Conservation (phyloP, 2,329 filamentous ascomycete genomes). For the Daldinia sp. region DNA sequence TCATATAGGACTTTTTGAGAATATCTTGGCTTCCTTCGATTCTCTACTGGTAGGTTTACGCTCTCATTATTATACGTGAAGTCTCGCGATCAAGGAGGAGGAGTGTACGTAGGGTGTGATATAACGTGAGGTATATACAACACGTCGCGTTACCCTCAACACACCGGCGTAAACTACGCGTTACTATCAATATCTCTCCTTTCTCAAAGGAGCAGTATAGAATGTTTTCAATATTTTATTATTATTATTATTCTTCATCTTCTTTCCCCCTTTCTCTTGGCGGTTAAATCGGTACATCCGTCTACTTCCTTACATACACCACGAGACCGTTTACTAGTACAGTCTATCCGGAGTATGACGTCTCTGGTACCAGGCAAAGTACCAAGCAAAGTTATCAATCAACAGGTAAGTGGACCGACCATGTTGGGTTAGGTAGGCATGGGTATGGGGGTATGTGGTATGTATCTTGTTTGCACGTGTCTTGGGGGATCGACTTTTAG, state of each 20-base stretch:
- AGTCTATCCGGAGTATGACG: not conserved
- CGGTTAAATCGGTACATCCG: not conserved
- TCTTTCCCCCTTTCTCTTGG: not conserved
- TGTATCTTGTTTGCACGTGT: not conserved
- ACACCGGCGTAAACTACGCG: not conserved
- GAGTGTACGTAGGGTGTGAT: not conserved
- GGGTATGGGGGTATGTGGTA: not conserved
- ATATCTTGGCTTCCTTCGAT: not conserved
- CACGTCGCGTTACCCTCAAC: not conserved
- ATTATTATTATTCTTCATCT: not conserved
- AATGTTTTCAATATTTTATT: not conserved
- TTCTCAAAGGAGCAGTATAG: not conserved
- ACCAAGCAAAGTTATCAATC: not conserved
- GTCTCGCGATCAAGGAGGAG: not conserved
- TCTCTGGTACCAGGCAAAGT: not conserved
- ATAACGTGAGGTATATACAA: not conserved
- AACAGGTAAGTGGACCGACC: conserved; percentile 1
- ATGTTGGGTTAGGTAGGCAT: not conserved
- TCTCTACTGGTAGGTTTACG: not conserved
- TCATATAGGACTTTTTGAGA: not conserved
- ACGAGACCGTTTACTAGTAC: not conserved
- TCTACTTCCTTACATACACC: not conserved
- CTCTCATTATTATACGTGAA: not conserved
- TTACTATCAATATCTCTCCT: not conserved
- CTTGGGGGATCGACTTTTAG: not conserved